phyloP scores from a whole-genome alignment of 2,329 filamentous ascomycete genomes.

The Talaromyces marneffei region DNA sequence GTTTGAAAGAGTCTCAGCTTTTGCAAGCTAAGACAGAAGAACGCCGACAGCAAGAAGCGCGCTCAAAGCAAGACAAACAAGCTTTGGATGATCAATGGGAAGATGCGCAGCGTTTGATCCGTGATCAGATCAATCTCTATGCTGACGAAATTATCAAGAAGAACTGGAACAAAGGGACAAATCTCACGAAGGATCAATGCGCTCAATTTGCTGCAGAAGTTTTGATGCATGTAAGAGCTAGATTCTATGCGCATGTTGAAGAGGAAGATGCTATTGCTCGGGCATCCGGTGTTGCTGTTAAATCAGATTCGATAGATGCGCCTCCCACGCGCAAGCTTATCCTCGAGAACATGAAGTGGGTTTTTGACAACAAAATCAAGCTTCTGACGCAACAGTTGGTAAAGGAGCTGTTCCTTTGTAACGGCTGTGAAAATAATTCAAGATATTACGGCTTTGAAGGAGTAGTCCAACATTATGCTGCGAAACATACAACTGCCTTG shows the following conservation, averaged over 20 bases:
- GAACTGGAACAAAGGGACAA: slow-evolving; percentile 59
- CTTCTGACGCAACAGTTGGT: slow-evolving; percentile 59
- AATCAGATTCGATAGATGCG: slow-evolving; percentile 47
- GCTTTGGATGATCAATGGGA: slow-evolving; percentile 65
- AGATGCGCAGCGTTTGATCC: slow-evolving; percentile 61
- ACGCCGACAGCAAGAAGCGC: slow-evolving; percentile 44
- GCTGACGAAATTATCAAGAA: slow-evolving; percentile 65
- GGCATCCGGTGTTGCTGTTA: slow-evolving; percentile 43
- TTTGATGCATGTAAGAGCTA: slow-evolving; percentile 59
- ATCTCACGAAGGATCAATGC: slow-evolving; percentile 58
- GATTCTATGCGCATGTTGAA: slow-evolving; percentile 59
- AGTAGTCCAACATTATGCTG: slow-evolving; percentile 75
- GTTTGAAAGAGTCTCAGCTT: slow-evolving; percentile 44
- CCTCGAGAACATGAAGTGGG: slow-evolving; percentile 80
- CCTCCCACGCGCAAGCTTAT: slow-evolving; percentile 59
- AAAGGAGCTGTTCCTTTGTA: slow-evolving; percentile 72
- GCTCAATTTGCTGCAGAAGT: slow-evolving; percentile 67
- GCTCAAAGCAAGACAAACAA: slow-evolving; percentile 51
- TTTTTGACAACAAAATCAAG: slow-evolving; percentile 72
- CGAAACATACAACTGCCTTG: slow-evolving; percentile 68
- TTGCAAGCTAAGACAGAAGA: slow-evolving; percentile 45
- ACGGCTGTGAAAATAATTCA: slow-evolving; percentile 56
- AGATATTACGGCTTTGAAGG: slow-evolving; percentile 73
- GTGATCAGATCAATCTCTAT: slow-evolving; percentile 58
- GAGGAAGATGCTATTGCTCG: slow-evolving; percentile 48